Evolutionary conservation across 768 basidiomycete genomes (phyloP), one percentile per base, ranked within the genome.

Genomic region (Tylopilus sp.): DNA sequence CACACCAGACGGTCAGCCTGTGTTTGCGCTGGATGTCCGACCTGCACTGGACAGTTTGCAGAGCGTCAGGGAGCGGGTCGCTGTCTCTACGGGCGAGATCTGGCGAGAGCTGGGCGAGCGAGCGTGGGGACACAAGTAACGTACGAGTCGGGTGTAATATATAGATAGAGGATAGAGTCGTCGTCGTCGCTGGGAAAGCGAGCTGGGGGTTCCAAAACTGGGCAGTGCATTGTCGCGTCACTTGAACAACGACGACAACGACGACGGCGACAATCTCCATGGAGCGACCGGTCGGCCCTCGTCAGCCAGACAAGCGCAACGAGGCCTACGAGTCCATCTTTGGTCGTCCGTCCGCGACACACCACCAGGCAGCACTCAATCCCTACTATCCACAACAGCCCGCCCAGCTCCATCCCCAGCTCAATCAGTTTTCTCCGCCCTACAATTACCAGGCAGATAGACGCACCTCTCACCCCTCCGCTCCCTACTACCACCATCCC

Each of bases 21-120:
- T 95, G 6, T 98, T 98, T 71, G 86, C 86, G 8, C 78, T 99
- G 23, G 97, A 99, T 66, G 95, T 98, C 10, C 83, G 95, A 15
- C 95, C 97, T 1, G 97, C 97, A 0, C 71, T 99, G 47, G 97
- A 98, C 71, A 88, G 78, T 61, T 74, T 92, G 28, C 79, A 78
- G 20, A 91, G 91, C 62, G 60, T 93, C 47, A 84, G 80, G 64
- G 80, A 88, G 61, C 76, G 94, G 40, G 80, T 95, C 45, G 67
- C 74, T 1, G 82, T 79, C 21, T 85, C 87, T 1, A 82, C 86
- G 20, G 78, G 82, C 58, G 85, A 88, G 18, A 77, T 75, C 9
- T 91, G 89, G 89, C 51, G 64, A n/a, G 61, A 66, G 18, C 63
- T 75, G 41, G 21, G 69, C 11, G 60, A 46, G 55, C 69, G 60